Evolutionary conservation across 2,329 filamentous ascomycete genomes (phyloP).

Genomic region (Beauveria caledonica): DNA sequence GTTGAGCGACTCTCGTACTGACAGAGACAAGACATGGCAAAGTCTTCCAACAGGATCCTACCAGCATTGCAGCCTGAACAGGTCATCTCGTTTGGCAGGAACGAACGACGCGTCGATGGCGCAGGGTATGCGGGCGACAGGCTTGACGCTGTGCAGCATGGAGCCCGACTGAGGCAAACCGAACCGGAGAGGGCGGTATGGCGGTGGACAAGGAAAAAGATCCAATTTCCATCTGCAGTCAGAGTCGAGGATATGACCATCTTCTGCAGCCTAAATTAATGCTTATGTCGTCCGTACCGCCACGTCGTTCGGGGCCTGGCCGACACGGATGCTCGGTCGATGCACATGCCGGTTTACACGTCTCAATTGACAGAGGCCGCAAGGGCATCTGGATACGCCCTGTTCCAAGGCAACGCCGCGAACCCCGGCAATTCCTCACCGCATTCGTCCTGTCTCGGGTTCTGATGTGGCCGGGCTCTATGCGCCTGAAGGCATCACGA

Average conservation of each 20-base stretch:
- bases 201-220: background rate
- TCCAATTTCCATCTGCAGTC: background rate
- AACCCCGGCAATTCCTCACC: background rate
- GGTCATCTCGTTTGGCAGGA: background rate
- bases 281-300: background rate
- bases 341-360: background rate
- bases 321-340: background rate
- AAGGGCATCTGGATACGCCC: background rate
- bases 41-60: background rate
- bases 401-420: background rate
- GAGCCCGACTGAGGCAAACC: background rate
- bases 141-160: background rate
- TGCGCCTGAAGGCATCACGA: background rate
- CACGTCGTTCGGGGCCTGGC: background rate
- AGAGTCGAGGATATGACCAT: background rate
- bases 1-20: background rate
- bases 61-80: background rate
- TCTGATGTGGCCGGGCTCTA: background rate
- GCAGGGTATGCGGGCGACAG: background rate
- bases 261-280: background rate
- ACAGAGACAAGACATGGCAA: background rate
- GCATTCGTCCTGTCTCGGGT: conserved; percentile 5
- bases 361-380: background rate
- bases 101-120: background rate
- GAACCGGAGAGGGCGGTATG: background rate